Base-by-base conservation (phyloP, 2,329 filamentous ascomycete genomes). In the Ceratocystis alfenasii region DNA sequence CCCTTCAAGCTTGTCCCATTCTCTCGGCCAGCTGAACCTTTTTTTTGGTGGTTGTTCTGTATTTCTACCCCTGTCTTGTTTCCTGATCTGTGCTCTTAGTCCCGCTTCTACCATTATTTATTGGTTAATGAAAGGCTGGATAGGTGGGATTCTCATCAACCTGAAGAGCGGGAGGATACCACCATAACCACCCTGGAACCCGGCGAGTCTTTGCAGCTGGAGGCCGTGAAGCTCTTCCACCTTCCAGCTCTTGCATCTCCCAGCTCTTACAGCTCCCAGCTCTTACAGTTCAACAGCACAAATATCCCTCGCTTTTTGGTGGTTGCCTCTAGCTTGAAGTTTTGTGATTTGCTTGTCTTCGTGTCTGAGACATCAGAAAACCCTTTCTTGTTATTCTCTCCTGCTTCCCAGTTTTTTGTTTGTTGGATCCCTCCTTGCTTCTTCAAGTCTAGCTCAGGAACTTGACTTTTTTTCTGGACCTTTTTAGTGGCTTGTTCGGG, bases 361-460 rank as follows among this genome's bases (percentile, higher is more conserved):
- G 5, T 59, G 53, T 59, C 25, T 36, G 5, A 33, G 53, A 59
- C 53, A 59, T 17, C 17, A 33, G 28, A 59, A 28, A n/a, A 59
- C 53, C 53, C 28, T n/a, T 30, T 59, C 28, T 59, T 59, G 6
- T 36, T 20, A 5, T 8, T 59, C n/a, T 17, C 15, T 2, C 0
- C 28, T 28, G 25, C 20, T 33, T 12, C 20, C 22, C 33, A 6
- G 25, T 30, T 30, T n/a, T n/a, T 59, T 33, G 15, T 28, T 57
- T 12, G 5, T 17, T 57, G 53, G 28, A 4, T 59, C 28, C 53
- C 53, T 59, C 53, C 53, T 33, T 59, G 53, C 28, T 59, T 59
- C 53, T 59, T 59, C 53, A 33, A 59, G 53, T 59, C 28, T 59
- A 59, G 53, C 25, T 33, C 53, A 59, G 53, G 53, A 59, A 59